Evolutionary conservation across 2,329 filamentous ascomycete genomes (phyloP).

Genomic region (Cryoendolithus antarcticus): DNA sequence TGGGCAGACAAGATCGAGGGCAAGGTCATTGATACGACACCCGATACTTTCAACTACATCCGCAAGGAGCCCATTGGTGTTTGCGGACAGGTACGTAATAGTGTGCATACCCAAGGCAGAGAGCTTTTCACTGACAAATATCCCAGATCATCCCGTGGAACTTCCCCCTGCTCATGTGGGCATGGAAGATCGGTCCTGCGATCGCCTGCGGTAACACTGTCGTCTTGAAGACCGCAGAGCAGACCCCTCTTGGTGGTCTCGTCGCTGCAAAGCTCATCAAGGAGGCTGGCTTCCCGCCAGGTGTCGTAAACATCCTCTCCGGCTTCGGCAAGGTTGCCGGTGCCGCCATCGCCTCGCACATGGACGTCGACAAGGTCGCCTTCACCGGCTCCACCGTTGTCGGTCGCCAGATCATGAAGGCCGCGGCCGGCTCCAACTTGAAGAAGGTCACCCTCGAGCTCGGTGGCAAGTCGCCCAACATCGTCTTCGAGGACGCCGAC

Average conservation of each 20-base stretch:
- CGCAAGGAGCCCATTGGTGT: slow-evolving; percentile 55
- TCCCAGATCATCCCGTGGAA: slow-evolving; percentile 62
- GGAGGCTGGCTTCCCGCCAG: slow-evolving; percentile 67
- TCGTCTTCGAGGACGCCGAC: slow-evolving; percentile 66
- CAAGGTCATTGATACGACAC: slow-evolving; percentile 69
- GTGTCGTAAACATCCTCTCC: slow-evolving; percentile 39
- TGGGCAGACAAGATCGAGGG: slow-evolving; percentile 85
- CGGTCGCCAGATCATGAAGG: slow-evolving; percentile 68
- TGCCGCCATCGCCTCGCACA: slow-evolving; percentile 62
- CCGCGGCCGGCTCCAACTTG: slow-evolving; percentile 62
- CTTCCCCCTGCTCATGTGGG: slow-evolving; percentile 59
- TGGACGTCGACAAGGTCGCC: slow-evolving; percentile 72
- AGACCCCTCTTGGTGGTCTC: slow-evolving; percentile 45
- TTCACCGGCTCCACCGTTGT: slow-evolving; percentile 69
- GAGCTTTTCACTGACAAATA: no score
- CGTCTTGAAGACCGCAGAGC: slow-evolving; percentile 50
- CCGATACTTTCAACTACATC: slow-evolving; percentile 75
- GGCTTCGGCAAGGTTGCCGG: slow-evolving; percentile 21
- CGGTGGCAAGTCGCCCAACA: slow-evolving; percentile 70
- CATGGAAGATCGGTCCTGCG: slow-evolving; percentile 71
- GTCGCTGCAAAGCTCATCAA: slow-evolving; percentile 29
- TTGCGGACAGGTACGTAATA: slow-evolving; percentile 1
- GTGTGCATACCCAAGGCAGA: slow-evolving; percentile 35
- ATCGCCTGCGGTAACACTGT: slow-evolving; percentile 60
- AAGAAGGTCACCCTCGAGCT: slow-evolving; percentile 76